Evolutionary conservation across 352 stramenopile genomes (phyloP).

Genomic region (Globisporangium viniferum): DNA sequence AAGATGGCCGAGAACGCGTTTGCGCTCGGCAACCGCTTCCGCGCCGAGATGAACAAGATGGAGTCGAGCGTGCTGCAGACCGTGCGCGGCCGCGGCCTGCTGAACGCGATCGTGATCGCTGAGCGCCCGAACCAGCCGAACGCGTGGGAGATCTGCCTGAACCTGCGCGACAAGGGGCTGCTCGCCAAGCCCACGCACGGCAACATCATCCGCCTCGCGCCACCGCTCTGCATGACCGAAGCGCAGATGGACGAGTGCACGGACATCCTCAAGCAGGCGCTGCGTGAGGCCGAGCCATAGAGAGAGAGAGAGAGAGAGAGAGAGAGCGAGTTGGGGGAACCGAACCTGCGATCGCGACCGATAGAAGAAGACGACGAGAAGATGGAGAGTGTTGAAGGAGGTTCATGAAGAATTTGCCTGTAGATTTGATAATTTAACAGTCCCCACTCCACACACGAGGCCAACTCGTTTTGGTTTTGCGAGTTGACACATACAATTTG

Average conservation of each 20-base stretch:
- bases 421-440: constrained; percentile 1
- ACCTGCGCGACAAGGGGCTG: constrained; percentile 94
- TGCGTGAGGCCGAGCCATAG: constrained; percentile 64
- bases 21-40: constrained; percentile 92
- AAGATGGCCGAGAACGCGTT: constrained; percentile 94
- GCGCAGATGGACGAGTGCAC: constrained; percentile 92
- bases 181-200: constrained; percentile 99
- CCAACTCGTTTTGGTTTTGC: neutral
- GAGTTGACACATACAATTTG: neutral
- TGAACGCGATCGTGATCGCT: constrained; percentile 98
- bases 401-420: neutral
- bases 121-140: constrained; percentile 81
- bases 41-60: constrained; percentile 83
- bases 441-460: neutral
- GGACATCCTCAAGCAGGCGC: constrained; percentile 73
- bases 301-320: constrained; percentile 23
- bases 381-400: neutral
- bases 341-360: neutral
- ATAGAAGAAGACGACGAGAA: neutral
- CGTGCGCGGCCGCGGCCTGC: constrained; percentile 94
- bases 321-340: neutral
- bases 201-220: constrained; percentile 97
- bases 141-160: constrained; percentile 96
- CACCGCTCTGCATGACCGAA: constrained; percentile 94
- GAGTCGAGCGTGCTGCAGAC: constrained; percentile 61